These are phyloP conservation scores for Xerocomus brunneocitrinus DNA, from an alignment of 768 basidiomycete genomes.

Conservation along the genomic window DNA sequence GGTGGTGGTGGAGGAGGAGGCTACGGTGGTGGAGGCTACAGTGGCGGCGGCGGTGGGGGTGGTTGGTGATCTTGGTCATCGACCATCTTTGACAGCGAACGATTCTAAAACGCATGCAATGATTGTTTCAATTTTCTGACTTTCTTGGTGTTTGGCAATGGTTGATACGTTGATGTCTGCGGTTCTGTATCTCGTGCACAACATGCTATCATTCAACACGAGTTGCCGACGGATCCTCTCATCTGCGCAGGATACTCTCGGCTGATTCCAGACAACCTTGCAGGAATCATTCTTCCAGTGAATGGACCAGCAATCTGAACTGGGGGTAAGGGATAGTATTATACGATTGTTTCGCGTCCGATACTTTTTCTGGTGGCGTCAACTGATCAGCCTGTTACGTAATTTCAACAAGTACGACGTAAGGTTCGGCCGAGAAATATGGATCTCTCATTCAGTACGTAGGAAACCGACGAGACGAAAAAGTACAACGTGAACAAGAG, in stretches of 20 bases:
- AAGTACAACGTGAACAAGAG: not conserved
- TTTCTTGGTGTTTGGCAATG: conserved; percentile 2
- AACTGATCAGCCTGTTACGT: no score
- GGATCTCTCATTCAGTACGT: not conserved
- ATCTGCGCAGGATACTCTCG: not conserved
- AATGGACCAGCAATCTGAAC: no score
- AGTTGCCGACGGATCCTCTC: not conserved
- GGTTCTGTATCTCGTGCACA: not conserved
- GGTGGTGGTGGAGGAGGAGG: not conserved
- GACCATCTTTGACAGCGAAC: not conserved
- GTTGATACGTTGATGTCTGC: conserved; percentile 3
- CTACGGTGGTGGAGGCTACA: conserved; percentile 4
- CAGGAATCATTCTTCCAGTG: no score
- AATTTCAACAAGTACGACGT: no score
- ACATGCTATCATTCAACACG: not conserved
- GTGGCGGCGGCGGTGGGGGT: conserved; percentile 6
- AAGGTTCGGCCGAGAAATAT: not conserved
- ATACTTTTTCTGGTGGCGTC: no score
- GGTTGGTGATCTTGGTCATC: conserved; percentile 10
- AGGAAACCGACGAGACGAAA: not conserved
- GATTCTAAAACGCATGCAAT: conserved; percentile 12
- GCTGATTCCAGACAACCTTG: no score
- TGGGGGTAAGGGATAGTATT: no score
- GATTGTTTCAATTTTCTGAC: conserved; percentile 2
- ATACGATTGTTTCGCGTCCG: no score